Evolutionary conservation across 2,329 filamentous ascomycete genomes (phyloP).

Genomic region (Colletotrichum chrysophilum): DNA sequence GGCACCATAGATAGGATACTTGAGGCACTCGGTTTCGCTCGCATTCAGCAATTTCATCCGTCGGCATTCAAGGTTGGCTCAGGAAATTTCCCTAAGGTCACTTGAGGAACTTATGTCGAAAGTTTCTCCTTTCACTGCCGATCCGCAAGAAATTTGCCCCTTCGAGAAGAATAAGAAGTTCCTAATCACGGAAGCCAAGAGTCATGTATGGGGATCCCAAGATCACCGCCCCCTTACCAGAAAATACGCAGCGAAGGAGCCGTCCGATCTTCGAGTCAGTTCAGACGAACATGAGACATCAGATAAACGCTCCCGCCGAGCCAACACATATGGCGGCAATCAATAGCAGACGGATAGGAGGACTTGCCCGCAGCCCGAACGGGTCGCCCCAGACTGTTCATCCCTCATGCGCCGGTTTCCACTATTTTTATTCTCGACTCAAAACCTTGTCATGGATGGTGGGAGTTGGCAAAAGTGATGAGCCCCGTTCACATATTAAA

Average conservation of each 20-base stretch:
- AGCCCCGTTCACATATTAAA: constrained; percentile 8
- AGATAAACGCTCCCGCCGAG: neutral
- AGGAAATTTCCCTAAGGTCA: neutral
- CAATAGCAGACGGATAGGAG: neutral
- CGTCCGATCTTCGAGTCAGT: constrained; percentile 16
- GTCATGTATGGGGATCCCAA: neutral
- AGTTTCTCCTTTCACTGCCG: neutral
- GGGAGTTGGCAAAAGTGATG: neutral
- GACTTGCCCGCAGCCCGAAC: neutral
- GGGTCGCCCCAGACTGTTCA: neutral
- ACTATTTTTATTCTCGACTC: neutral
- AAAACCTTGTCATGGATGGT: constrained; percentile 10
- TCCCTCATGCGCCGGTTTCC: neutral
- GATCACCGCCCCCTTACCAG: neutral
- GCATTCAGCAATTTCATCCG: neutral
- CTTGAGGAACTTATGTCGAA: neutral
- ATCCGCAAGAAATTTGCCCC: neutral
- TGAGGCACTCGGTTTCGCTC: neutral
- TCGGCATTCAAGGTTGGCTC: neutral
- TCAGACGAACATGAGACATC: neutral
- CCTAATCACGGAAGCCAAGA: neutral
- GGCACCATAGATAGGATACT: neutral
- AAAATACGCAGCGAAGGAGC: neutral
- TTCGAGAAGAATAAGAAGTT: neutral
- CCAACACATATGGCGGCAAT: neutral